phyloP scores from a whole-genome alignment of 1,139 yeast species.

The Nadsonia commutata region DNA sequence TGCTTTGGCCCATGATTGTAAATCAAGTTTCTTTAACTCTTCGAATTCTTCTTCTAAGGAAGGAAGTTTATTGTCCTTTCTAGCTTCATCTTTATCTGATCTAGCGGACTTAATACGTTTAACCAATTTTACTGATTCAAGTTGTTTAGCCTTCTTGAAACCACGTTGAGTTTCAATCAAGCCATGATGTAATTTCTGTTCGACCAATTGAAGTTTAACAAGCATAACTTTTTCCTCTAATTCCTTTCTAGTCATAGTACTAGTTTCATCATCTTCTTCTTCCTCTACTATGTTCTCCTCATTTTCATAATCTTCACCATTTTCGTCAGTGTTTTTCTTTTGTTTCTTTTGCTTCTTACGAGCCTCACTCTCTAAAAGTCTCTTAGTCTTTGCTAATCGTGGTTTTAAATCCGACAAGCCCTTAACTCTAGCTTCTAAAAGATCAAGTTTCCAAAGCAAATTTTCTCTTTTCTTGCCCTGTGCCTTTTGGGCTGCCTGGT shows the following conservation, averaged over 20 bases:
- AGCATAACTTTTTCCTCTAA: slow-evolving; percentile 1
- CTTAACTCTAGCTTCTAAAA: slow-evolving; percentile 21
- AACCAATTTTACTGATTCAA: slow-evolving; percentile 1
- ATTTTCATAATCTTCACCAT: slow-evolving; percentile 14
- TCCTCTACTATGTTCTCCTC: slow-evolving; percentile 10
- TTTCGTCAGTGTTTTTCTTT: slow-evolving; percentile 10
- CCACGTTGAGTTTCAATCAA: slow-evolving; percentile 3
- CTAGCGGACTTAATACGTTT: slow-evolving; percentile 1
- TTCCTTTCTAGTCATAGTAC: neutral
- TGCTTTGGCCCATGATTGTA: slow-evolving; percentile 1
- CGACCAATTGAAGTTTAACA: slow-evolving; percentile 2
- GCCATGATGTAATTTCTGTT: slow-evolving; percentile 4
- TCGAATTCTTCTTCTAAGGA: slow-evolving; percentile 4
- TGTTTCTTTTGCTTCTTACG: slow-evolving; percentile 10
- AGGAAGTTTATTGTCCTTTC: slow-evolving; percentile 2
- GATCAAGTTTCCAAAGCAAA: slow-evolving; percentile 24
- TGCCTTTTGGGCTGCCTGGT: slow-evolving; percentile 6
- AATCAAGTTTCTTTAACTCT: slow-evolving; percentile 2
- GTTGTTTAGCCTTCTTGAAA: slow-evolving; percentile 4
- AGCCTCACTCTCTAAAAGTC: slow-evolving; percentile 14
- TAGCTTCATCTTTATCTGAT: slow-evolving; percentile 2
- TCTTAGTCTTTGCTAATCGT: slow-evolving; percentile 18
- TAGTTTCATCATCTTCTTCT: slow-evolving; percentile 9
- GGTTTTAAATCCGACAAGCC: slow-evolving; percentile 13
- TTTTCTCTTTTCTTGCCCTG: slow-evolving; percentile 19